Base-by-base conservation (phyloP, 768 basidiomycete genomes). In the Peribolospora kevripleyi region DNA sequence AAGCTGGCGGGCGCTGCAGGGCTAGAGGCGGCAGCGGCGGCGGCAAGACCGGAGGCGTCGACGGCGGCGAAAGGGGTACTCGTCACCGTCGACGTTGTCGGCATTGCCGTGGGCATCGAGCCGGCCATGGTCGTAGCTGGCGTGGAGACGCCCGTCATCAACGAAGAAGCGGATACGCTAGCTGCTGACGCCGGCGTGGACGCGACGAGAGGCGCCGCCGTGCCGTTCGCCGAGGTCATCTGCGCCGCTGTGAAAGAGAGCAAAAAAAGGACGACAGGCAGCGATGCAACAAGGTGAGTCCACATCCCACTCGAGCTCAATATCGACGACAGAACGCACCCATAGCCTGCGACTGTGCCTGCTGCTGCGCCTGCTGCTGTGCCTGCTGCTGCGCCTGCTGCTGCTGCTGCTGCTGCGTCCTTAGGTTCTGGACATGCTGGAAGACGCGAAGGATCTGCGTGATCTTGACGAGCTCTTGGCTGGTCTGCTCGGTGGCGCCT, bases 401-500 rank as follows among this genome's bases (percentile, higher is more conserved):
- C 13, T 14, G 41, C 7, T 42, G 46, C 38, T 42, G 42, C n/a
- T 51, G 48, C 43, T 6, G 51, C 39, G 25, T 25, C 13, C 9
- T n/a, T 8, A n/a, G n/a, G 45, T n/a, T 46, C 45, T 8, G n/a
- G 9, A 50, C 37, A 50, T 50, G 25, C 13, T 68, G 66, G 48
- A 72, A 57, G 6, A 60, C 61, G 4, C 64, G 60, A 45, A 77
- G 61, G 58, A 71, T 65, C 38, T 67, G 65, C 51, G 70, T 59
- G 49, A 76, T 65, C 55, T 62, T 66, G 5, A 66, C 69, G 36
- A 76, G 66, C 54, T 77, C 76, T 36, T 59, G 64, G 7, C 66
- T 69, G 2, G 68, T 70, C 50, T 75, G 71, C n/a, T 70, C 65
- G 8, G 74, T 72, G 56, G 64, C 66, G 9, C 76, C 76, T 45